Base-by-base conservation (phyloP, 768 basidiomycete species). In the Trametes meyenii region DNA sequence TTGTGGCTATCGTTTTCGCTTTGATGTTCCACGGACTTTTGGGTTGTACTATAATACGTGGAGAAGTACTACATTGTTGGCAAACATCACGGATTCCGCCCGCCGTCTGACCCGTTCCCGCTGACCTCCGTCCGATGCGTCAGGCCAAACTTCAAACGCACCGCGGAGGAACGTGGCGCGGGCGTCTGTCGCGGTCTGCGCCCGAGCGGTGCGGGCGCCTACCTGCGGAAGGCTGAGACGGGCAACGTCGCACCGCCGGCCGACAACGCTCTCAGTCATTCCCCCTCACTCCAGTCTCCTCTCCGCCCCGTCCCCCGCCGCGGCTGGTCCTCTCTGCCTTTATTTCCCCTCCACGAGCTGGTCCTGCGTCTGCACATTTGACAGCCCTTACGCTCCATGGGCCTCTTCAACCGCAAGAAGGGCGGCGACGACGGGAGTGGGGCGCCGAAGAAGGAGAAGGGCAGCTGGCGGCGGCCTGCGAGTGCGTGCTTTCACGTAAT, bases 391-490 rank as follows among this genome's bases (percentile, higher is more conserved):
- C 42, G 23, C 35, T 10, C 60, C 38, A 46, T 61, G 60, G 45
- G 52, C 39, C 58, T 60, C 33, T 60, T 77, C 67, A 71, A 71
- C 49, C 69, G 76, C 50, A 66, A 70, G 55, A 72, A 69, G 64
- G 62, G 64, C 53, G 60, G 55, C 40, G 53, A 65, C 33, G 55
- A 61, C 24, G 63, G 58, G 19, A 84, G 85, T 19, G 62, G 23
- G 13, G 52, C 39, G 11, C 59, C 59, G 55, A 88, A 87, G 77
- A 92, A 90, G 77, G 89, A 92, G 68, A 95, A 94, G 79, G 88
- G 88, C 55, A 87, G 83, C 69, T 94, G 92, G 93, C 82, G 84
- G 66, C 77, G 87, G 65, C 93, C 93, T 62, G 93, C 93, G 50
- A 94, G 92, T 91, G 69, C 66, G 89, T 80, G 40, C 65, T 43